phyloP scores from a whole-genome alignment of 1,284 basidiomycete genomes.

The Sphaerobolus stellatus region DNA sequence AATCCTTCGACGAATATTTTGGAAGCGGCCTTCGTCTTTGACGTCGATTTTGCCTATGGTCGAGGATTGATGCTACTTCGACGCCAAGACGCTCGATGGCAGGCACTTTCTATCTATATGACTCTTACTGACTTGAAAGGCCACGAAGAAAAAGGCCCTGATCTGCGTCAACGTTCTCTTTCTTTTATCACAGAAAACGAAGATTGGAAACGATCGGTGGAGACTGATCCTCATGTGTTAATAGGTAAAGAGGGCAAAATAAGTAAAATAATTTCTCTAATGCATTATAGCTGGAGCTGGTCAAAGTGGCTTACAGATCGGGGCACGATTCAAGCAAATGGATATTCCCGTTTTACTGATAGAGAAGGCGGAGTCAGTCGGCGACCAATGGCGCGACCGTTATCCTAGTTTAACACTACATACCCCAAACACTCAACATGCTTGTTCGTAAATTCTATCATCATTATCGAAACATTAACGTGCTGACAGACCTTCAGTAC shows the following conservation, averaged over 20 bases:
- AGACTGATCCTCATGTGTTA: slow-evolving; percentile 28
- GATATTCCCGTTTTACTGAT: slow-evolving; percentile 37
- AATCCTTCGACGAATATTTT: background rate
- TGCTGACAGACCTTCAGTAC: slow-evolving; percentile 29
- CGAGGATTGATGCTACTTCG: background rate
- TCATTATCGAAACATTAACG: background rate
- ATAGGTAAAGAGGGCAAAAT: slow-evolving; percentile 23
- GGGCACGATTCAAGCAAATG: slow-evolving; percentile 7
- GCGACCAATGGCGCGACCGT: slow-evolving; percentile 54
- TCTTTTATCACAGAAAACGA: too few relatives aligned
- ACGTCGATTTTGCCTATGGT: background rate
- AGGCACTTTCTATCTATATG: slow-evolving; percentile 27
- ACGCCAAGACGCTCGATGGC: slow-evolving; percentile 24
- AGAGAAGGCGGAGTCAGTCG: slow-evolving; percentile 46
- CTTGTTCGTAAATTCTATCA: slow-evolving; percentile 26
- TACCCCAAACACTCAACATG: slow-evolving; percentile 38
- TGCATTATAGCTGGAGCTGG: background rate
- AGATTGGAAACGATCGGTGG: slow-evolving; percentile 19
- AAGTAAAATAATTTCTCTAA: background rate
- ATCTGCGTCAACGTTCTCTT: too few relatives aligned
- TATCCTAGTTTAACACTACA: slow-evolving; percentile 52
- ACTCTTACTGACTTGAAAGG: slow-evolving; percentile 32
- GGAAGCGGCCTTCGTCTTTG: background rate
- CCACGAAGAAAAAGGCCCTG: slow-evolving; percentile 26
- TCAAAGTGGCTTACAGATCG: slow-evolving; percentile 4